Conservation (phyloP, 495 filamentous ascomycete genomes). For the Daldinia grandis region DNA sequence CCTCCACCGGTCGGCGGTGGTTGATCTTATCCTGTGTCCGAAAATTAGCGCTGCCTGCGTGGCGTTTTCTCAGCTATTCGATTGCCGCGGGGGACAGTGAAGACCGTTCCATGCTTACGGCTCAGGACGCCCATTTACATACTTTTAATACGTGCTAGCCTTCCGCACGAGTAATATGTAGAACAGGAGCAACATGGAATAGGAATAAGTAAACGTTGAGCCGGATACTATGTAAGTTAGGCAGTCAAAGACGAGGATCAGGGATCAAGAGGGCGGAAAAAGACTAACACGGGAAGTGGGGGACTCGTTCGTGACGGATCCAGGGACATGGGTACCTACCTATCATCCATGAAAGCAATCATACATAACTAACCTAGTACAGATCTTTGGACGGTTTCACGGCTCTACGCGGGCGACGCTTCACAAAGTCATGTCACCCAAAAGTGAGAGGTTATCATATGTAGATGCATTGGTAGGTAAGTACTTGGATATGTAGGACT, state of each 20-base stretch:
- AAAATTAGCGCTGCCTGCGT: background rate
- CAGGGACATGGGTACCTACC: background rate
- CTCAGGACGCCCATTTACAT: background rate
- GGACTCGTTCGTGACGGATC: background rate
- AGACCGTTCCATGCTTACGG: background rate
- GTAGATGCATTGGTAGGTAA: no score
- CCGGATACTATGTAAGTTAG: background rate
- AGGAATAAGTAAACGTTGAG: background rate
- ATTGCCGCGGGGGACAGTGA: background rate
- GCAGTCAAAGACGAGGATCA: slow-evolving; percentile 6
- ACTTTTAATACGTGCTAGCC: background rate
- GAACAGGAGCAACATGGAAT: background rate
- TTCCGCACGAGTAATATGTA: background rate
- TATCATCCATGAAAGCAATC: background rate
- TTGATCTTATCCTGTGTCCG: background rate
- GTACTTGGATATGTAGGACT: background rate
- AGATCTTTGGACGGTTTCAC: background rate
- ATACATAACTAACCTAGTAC: no score
- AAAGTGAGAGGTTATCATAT: background rate
- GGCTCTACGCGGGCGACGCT: background rate
- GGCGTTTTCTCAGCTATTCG: background rate
- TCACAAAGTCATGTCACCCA: background rate
- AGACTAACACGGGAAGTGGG: background rate
- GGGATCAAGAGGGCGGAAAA: background rate
- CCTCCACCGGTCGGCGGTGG: background rate